Percentiles rank a stretch among this genome's conserved stretches.
Conservation (phyloP, 192 early-diverging fungal genomes). For the Coemansia sp. region DNA sequence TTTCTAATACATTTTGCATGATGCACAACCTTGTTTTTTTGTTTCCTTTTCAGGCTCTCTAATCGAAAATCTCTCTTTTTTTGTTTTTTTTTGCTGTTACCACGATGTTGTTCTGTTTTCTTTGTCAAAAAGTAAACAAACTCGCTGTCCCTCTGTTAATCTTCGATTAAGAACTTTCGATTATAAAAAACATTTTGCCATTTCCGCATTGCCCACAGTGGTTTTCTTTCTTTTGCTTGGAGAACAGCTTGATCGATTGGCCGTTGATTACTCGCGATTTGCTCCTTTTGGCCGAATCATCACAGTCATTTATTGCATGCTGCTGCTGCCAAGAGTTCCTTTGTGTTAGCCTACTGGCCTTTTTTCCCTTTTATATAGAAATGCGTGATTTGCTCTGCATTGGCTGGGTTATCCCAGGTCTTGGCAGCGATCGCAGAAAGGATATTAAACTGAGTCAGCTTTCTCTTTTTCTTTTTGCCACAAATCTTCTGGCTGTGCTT, state of each 20-base stretch:
- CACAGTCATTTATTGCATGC: too few relatives aligned
- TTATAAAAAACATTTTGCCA: not conserved
- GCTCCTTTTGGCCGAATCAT: too few relatives aligned
- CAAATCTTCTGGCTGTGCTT: too few relatives aligned
- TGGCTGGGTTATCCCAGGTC: too few relatives aligned
- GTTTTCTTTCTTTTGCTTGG: not conserved
- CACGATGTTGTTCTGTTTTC: not conserved
- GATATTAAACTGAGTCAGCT: not conserved
- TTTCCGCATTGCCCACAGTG: not conserved
- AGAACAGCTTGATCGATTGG: not conserved
- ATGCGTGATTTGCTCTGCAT: not conserved
- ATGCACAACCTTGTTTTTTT: not conserved
- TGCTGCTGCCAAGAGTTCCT: too few relatives aligned
- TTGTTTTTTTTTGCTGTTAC: not conserved
- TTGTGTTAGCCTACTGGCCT: too few relatives aligned
- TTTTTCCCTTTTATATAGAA: not conserved
- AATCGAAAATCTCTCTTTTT: not conserved
- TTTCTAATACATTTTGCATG: not conserved
- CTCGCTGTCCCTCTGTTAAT: not conserved
- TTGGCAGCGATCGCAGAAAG: too few relatives aligned
- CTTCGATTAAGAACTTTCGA: slow-evolving; percentile 5
- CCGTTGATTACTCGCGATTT: not conserved
- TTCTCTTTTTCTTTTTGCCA: not conserved
- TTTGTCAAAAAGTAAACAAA: not conserved
- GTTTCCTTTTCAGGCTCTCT: not conserved